phyloP scores from a whole-genome alignment of 805 yeast species.

The Suhomyces vadensis region DNA sequence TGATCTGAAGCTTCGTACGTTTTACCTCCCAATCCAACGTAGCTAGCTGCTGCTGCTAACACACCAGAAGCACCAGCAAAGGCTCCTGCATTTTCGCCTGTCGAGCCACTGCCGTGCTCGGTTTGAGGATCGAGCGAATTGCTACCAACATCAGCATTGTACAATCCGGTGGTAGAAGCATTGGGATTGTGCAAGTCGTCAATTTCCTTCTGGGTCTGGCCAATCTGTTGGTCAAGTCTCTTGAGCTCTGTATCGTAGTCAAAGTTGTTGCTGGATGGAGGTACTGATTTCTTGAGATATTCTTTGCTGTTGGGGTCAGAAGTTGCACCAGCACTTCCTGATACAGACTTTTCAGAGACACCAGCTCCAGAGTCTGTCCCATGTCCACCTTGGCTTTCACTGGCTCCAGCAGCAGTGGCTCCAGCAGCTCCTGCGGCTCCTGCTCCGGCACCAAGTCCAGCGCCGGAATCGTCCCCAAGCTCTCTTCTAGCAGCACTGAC shows the following conservation, averaged over 20 bases:
- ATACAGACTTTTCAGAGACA: not conserved
- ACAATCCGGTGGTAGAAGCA: slow-evolving; percentile 9
- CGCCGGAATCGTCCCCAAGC: slow-evolving; percentile 12
- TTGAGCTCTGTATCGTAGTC: slow-evolving; percentile 25
- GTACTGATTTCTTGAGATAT: slow-evolving; percentile 5
- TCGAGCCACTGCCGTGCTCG: no score
- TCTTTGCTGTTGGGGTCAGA: slow-evolving; percentile 1
- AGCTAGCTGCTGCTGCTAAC: slow-evolving; percentile 17
- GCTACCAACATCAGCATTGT: slow-evolving; percentile 8
- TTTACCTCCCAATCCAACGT: slow-evolving; percentile 11
- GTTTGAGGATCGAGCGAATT: not conserved
- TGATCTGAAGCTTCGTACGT: slow-evolving; percentile 7
- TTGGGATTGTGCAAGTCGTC: slow-evolving; percentile 12
- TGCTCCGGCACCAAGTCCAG: slow-evolving; percentile 17
- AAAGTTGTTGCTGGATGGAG: slow-evolving; percentile 17
- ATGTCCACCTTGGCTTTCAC: not conserved
- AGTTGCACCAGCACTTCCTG: no score
- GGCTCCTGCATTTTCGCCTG: slow-evolving; percentile 9
- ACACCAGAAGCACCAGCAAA: slow-evolving; percentile 15
- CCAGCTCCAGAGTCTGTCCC: not conserved
- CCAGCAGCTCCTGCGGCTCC: slow-evolving; percentile 15
- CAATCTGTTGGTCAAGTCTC: slow-evolving; percentile 26
- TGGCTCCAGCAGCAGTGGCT: not conserved
- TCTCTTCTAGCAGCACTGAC: slow-evolving; percentile 20
- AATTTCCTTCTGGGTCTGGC: slow-evolving; percentile 26